Base-by-base conservation (phyloP, 352 stramenopile genomes). In the Chrysophaeum taylorii region DNA sequence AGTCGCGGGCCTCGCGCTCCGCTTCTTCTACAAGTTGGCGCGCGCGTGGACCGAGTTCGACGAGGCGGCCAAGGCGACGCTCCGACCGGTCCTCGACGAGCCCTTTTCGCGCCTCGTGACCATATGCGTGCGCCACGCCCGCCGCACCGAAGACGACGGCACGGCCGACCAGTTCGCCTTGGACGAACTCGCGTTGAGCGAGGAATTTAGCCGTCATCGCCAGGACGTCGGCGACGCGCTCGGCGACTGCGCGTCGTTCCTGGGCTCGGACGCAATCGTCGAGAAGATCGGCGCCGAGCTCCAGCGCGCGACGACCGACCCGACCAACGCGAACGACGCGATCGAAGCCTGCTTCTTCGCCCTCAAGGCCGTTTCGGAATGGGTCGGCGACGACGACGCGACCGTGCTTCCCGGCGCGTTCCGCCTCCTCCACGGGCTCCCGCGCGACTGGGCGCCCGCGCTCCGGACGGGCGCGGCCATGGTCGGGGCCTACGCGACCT, bases 11-110 rank as follows among this genome's bases (percentile, higher is more conserved):
- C 86, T 87, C 15, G 85, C 83, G 9, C 68, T 87, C 7, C 76
- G 87, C 66, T 89, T 89, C 73, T 89, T 82, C 82, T 87, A 87
- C 64, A 76, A 82, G 54, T 82, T 89, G 68, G 81, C 86, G 1
- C 68, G 81, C 29, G 79, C 82, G 25, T 57, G 86, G 21, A n/a
- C n/a, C n/a, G n/a, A n/a, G 33, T 25, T 21, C 50, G 23, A 7
- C 50, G 15, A 33, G 50, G 18, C 15, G 48, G 18, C 18, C 18
- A 60, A 60, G 48, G n/a, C n/a, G n/a, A n/a, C n/a, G n/a, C n/a
- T n/a, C n/a, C n/a, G n/a, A n/a, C n/a, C n/a, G n/a, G n/a, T n/a
- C n/a, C n/a, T n/a, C n/a, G n/a, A n/a, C n/a, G n/a, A n/a, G n/a
- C n/a, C n/a, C n/a, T 66, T 38, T 25, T 31, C 36, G 5, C 7